phyloP scores from a whole-genome alignment of 2,329 filamentous ascomycete species.

The Fusarium secorum region DNA sequence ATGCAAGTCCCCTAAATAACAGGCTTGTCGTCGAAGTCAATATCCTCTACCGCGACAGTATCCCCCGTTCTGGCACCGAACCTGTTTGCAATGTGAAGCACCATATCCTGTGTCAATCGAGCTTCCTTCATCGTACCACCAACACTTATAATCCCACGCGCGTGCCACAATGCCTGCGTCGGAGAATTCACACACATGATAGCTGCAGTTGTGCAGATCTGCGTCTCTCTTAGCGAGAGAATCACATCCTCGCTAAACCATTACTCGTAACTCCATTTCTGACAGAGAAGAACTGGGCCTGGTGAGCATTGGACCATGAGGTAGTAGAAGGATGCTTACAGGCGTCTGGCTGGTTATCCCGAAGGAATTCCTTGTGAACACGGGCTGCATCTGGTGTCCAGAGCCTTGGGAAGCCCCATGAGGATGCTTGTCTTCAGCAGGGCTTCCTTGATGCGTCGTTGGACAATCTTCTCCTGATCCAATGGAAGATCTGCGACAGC shows the following conservation, averaged over 20 bases:
- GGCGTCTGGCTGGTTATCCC: rapidly evolving
- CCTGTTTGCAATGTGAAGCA: not conserved
- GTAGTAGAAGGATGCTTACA: rapidly evolving
- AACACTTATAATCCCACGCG: not conserved
- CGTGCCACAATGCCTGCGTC: not conserved
- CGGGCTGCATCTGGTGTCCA: not conserved
- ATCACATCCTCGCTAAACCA: not conserved
- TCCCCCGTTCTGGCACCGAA: not conserved
- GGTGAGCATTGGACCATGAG: not conserved
- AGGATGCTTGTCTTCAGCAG: not conserved
- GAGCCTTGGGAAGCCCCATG: not conserved
- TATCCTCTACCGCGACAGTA: not conserved
- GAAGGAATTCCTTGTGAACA: rapidly evolving
- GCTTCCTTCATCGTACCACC: not conserved
- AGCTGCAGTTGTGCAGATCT: not conserved
- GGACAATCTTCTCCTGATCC: not conserved
- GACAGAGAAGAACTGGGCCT: not conserved
- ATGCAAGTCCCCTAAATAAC: too few relatives aligned
- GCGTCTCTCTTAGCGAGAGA: not conserved
- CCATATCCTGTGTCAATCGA: not conserved
- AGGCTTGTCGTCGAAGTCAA: not conserved
- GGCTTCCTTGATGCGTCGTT: not conserved
- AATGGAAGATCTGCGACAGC: too few relatives aligned
- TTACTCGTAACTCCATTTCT: not conserved
- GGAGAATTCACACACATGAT: not conserved